Evolutionary conservation across 345 rosid species (phyloP), one percentile per base, ranked within the genome.

Genomic region (Camelina sativa): DNA sequence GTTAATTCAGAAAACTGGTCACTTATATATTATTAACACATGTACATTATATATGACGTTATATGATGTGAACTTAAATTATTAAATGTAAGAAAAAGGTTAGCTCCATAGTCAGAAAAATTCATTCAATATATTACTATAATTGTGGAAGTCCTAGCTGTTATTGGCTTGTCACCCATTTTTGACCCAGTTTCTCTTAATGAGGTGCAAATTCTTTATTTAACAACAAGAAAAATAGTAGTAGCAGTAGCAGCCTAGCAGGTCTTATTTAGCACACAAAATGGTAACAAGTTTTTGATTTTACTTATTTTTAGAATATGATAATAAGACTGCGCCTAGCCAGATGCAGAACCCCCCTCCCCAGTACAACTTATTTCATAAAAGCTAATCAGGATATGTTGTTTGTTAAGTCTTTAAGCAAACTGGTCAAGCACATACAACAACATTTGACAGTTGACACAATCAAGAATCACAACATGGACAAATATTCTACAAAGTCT

Each of bases 141-240:
- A 25, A 25, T 25, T 28, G 4, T 4, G 30, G 16, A 38, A 2
- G 22, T 1, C 12, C 15, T 59, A 28, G 30, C 63, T 68, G 56
- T 20, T 46, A 67, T 11, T 51, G 48, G 40, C 50, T 68, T 76
- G 74, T 58, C 69, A 68, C 11, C 74, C 75, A 69, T 62, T 43
- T 37, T 53, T 76, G 74, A 76, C 79, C 37, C 9, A 37, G 68
- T 41, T 28, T 56, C 35, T 12, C 43, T 50, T n/a, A 2, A 9
- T 23, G 51, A 20, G 8, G 8, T 7, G 8, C 8, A 28, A 17
- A 46, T 35, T 37, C 53, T 46, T 65, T 37, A 22, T 22, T 44
- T 11, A 16, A 2, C 40, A 61, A 40, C 17, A 38, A 23, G 10
- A 10, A 5, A 15, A 32, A 19, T 9, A 23, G 20, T 25, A 28